phyloP scores from a whole-genome alignment of 2,329 filamentous ascomycete genomes.

The Cadophora malorum region DNA sequence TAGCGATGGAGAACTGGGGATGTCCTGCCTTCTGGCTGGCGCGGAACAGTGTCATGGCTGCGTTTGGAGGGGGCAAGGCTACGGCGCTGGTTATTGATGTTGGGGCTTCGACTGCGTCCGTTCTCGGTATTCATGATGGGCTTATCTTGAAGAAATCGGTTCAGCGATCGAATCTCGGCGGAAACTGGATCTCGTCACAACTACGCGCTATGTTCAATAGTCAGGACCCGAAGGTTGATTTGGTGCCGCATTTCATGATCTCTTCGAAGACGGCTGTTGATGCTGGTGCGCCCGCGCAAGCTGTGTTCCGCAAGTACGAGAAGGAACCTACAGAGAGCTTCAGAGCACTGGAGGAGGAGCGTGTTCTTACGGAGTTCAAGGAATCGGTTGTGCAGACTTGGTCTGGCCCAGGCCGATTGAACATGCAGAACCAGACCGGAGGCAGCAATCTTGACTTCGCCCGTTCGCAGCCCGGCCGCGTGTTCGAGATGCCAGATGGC shows the following conservation, averaged over 20 bases:
- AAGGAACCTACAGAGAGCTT: slow-evolving; percentile 71
- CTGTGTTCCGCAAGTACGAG: slow-evolving; percentile 73
- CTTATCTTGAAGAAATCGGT: slow-evolving; percentile 92
- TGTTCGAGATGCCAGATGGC: slow-evolving; percentile 97
- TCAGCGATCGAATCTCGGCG: slow-evolving; percentile 83
- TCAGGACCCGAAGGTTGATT: slow-evolving; percentile 71
- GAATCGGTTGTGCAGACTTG: slow-evolving; percentile 96
- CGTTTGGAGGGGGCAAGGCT: slow-evolving; percentile 91
- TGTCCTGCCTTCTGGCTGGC: slow-evolving; percentile 94
- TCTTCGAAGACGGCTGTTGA: slow-evolving; percentile 89
- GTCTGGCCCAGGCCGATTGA: slow-evolving; percentile 77
- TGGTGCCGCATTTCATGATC: slow-evolving; percentile 87
- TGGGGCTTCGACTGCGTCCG: slow-evolving; percentile 84
- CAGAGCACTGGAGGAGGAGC: slow-evolving; percentile 86
- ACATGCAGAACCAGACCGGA: slow-evolving; percentile 55
- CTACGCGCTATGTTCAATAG: slow-evolving; percentile 80
- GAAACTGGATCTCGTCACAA: slow-evolving; percentile 89
- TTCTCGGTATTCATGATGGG: slow-evolving; percentile 92
- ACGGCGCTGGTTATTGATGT: slow-evolving; percentile 93
- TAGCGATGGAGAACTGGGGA: slow-evolving; percentile 97
- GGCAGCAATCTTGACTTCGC: slow-evolving; percentile 76
- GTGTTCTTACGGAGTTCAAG: slow-evolving; percentile 94
- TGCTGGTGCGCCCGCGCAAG: slow-evolving; percentile 79
- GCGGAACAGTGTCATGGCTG: slow-evolving; percentile 85
- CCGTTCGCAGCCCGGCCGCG: slow-evolving; percentile 75